phyloP scores from a whole-genome alignment of 495 filamentous ascomycete species.

The Penicillium diatomitis region DNA sequence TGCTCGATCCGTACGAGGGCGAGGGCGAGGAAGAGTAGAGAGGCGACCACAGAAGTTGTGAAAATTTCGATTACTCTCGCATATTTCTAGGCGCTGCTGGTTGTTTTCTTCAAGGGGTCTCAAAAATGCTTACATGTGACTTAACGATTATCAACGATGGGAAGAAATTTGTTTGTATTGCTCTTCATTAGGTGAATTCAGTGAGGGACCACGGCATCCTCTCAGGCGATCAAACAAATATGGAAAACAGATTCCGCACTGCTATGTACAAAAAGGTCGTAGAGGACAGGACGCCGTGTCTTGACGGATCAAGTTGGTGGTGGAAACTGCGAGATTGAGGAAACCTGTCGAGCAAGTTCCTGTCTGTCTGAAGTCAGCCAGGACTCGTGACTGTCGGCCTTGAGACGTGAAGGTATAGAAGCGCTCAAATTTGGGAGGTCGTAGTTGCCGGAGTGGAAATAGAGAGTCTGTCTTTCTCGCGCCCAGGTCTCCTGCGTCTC shows the following conservation, averaged over 20 bases:
- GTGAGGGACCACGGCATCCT: not conserved
- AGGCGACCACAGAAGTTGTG: not conserved
- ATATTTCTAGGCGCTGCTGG: too few relatives aligned
- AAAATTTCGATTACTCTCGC: too few relatives aligned
- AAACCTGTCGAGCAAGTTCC: slow-evolving; percentile 13
- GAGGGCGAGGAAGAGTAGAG: slow-evolving; percentile 22
- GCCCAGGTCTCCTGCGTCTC: too few relatives aligned
- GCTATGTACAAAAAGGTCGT: slow-evolving; percentile 18
- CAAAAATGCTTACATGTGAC: slow-evolving; percentile 8
- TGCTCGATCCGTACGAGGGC: slow-evolving; percentile 37
- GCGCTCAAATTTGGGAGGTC: too few relatives aligned
- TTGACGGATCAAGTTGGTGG: too few relatives aligned
- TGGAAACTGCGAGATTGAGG: slow-evolving; percentile 5
- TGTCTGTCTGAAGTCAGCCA: too few relatives aligned
- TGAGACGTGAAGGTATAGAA: too few relatives aligned
- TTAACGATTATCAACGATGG: slow-evolving; percentile 16
- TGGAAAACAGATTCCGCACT: slow-evolving; percentile 9
- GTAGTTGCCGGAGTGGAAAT: too few relatives aligned
- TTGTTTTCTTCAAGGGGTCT: not conserved
- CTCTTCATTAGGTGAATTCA: too few relatives aligned
- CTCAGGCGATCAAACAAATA: not conserved
- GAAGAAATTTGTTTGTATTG: not conserved
- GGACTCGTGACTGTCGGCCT: too few relatives aligned
- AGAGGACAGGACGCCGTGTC: too few relatives aligned
- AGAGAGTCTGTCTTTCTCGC: too few relatives aligned